A percentile compares a stretch with the other conserved stretches of the same genome.
Conservation (phyloP, 306 rosid genomes). For the Fragaria vesca region DNA sequence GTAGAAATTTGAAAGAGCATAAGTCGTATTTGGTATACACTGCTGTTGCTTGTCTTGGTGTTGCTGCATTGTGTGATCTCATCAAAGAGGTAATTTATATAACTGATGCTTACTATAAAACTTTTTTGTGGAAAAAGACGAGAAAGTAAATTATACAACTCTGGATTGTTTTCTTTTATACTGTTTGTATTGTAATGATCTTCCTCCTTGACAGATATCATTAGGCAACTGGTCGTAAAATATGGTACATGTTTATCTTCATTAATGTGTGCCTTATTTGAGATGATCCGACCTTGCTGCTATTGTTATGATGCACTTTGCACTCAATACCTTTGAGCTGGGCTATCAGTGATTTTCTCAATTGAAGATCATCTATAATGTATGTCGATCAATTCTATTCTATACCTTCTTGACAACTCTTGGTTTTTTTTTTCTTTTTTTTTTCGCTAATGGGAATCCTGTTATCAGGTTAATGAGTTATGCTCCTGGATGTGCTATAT, state of each 20-base stretch:
- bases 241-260: conserved; percentile 7
- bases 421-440: neutral
- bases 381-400: conserved; percentile 11
- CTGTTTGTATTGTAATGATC: neutral
- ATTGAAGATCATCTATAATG: conserved; percentile 13
- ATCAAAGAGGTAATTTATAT: conserved; percentile 66
- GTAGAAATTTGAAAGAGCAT: conserved; percentile 70
- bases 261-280: conserved; percentile 13
- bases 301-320: conserved; percentile 11
- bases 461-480: conserved; percentile 2
- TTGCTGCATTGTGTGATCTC: conserved; percentile 67
- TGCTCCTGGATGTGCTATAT: neutral
- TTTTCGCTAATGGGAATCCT: conserved; percentile 7
- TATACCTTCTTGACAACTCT: conserved; percentile 4
- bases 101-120: neutral
- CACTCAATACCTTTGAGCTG: conserved; percentile 7
- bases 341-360: conserved; percentile 18
- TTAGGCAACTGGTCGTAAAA: conserved; percentile 16
- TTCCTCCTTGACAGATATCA: conserved; percentile 18
- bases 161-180: neutral
- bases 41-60: conserved; percentile 85
- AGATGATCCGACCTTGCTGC: conserved; percentile 11
- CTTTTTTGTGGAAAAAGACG: neutral
- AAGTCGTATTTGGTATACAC: conserved; percentile 86
- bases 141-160: neutral